These are phyloP conservation scores for Erigeron philadelphicus DNA, from an alignment of 140 eudicot genomes.

Conservation along the genomic window DNA sequence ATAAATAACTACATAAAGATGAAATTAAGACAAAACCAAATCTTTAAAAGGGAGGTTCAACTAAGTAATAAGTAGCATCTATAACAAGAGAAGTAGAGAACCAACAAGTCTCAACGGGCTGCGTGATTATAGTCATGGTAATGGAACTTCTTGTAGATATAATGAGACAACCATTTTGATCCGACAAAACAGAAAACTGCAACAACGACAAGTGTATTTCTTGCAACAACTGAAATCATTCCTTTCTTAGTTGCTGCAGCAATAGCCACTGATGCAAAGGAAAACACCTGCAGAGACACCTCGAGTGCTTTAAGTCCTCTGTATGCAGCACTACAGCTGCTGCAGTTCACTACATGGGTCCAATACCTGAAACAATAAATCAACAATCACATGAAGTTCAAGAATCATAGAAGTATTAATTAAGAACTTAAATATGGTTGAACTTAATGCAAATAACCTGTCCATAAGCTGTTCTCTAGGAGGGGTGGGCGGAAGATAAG, in stretches of 20 bases:
- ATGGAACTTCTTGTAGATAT: constrained; percentile 56
- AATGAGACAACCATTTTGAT: constrained; percentile 72
- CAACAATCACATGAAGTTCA: too few relatives aligned
- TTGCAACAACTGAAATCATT: constrained; percentile 28
- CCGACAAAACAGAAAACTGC: constrained; percentile 54
- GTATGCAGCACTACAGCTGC: constrained; percentile 64
- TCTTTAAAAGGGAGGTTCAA: too few relatives aligned
- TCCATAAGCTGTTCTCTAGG: constrained; percentile 64
- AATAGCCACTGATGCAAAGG: constrained; percentile 47
- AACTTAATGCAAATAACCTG: constrained; percentile 33
- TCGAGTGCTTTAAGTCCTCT: constrained; percentile 44
- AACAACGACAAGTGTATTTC: constrained; percentile 33
- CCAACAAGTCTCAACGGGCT: too few relatives aligned
- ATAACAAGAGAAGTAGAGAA: too few relatives aligned
- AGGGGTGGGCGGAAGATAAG: constrained; percentile 59
- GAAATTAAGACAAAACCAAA: too few relatives aligned
- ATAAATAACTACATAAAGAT: too few relatives aligned
- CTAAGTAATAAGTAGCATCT: too few relatives aligned
- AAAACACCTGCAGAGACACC: constrained; percentile 44
- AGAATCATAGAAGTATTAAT: background rate
- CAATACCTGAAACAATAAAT: constrained; percentile 48
- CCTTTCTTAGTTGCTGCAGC: constrained; percentile 55
- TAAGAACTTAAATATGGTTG: too few relatives aligned
- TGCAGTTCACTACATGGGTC: constrained; percentile 59
- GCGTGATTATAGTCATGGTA: constrained; percentile 74